Percentiles rank a stretch among this genome's conserved stretches.
phyloP scores from a whole-genome alignment of 805 yeast species.

The Saccharomycopsis sp. region DNA sequence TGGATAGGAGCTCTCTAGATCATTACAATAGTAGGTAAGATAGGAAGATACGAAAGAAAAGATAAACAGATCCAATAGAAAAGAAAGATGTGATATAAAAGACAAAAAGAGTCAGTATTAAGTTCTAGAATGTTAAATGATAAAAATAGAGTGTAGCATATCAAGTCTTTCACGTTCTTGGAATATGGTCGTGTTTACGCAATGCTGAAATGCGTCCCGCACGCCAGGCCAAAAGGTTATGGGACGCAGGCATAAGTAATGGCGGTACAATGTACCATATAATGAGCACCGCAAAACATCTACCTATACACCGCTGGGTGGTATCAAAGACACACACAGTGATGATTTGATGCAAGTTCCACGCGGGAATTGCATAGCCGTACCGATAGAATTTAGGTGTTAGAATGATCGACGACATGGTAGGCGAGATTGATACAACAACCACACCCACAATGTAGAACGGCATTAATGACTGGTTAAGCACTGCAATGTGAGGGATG shows the following conservation, averaged over 20 bases:
- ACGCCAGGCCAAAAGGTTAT: background rate
- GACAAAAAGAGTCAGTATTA: no score
- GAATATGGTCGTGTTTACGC: background rate
- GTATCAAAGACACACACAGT: slow-evolving; percentile 14
- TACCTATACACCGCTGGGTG: slow-evolving; percentile 10
- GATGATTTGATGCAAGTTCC: slow-evolving; percentile 20
- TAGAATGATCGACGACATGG: slow-evolving; percentile 54
- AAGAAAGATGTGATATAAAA: no score
- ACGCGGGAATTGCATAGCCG: slow-evolving; percentile 30
- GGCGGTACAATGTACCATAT: slow-evolving; percentile 3
- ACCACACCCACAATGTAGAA: slow-evolving; percentile 72
- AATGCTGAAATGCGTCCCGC: background rate
- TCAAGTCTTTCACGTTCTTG: background rate
- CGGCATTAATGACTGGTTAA: slow-evolving; percentile 56
- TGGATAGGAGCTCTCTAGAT: no score
- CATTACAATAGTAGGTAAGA: no score
- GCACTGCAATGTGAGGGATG: slow-evolving; percentile 40
- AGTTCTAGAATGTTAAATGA: no score
- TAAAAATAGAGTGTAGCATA: background rate
- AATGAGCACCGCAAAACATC: slow-evolving; percentile 11
- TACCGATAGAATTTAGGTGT: slow-evolving; percentile 29
- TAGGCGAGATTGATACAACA: slow-evolving; percentile 57
- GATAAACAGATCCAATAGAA: no score
- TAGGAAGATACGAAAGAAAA: no score
- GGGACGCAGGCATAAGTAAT: background rate